These are phyloP conservation scores for Manihot esculenta DNA, from an alignment of 441 rosid genomes.

Conservation along the genomic window DNA sequence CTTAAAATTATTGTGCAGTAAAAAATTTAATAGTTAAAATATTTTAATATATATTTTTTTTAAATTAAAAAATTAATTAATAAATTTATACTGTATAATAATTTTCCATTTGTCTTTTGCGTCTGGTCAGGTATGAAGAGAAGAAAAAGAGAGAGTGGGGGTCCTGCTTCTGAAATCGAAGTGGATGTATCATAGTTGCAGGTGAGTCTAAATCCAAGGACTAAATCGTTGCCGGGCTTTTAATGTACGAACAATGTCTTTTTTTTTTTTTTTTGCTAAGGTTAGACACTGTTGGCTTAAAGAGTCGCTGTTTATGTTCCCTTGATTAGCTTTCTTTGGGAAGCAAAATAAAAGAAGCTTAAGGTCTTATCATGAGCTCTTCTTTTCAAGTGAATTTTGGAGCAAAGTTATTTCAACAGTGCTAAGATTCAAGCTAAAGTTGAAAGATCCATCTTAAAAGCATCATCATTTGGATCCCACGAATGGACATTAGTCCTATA, in stretches of 20 bases:
- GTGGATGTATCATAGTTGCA: constrained; percentile 31
- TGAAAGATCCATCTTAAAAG: constrained; percentile 12
- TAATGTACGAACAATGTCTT: constrained; percentile 14
- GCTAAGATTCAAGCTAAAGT: background rate
- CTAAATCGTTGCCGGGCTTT: constrained; percentile 30
- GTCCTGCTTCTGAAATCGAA: constrained; percentile 35
- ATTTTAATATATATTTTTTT: too few species aligned
- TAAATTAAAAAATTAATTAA: too few species aligned
- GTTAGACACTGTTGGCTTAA: constrained; percentile 28
- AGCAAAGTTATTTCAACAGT: constrained; percentile 17
- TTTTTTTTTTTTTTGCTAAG: constrained; percentile 23
- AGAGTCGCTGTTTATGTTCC: constrained; percentile 25
- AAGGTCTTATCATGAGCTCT: constrained; percentile 30
- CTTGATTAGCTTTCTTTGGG: constrained; percentile 8
- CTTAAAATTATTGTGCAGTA: too few species aligned
- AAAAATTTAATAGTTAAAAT: too few species aligned
- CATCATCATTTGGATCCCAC: constrained; percentile 14
- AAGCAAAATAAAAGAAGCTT: constrained; percentile 1
- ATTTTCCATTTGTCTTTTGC: constrained; percentile 16
- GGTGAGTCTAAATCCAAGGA: constrained; percentile 28
- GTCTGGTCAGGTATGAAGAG: constrained; percentile 15
- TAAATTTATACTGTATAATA: too few species aligned
- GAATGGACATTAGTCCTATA: background rate
- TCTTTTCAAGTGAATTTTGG: constrained; percentile 29
- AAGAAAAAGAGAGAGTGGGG: constrained; percentile 12